These are phyloP conservation scores for Salix dunnii DNA, from an alignment of 345 rosid genomes.

Conservation along the genomic window DNA sequence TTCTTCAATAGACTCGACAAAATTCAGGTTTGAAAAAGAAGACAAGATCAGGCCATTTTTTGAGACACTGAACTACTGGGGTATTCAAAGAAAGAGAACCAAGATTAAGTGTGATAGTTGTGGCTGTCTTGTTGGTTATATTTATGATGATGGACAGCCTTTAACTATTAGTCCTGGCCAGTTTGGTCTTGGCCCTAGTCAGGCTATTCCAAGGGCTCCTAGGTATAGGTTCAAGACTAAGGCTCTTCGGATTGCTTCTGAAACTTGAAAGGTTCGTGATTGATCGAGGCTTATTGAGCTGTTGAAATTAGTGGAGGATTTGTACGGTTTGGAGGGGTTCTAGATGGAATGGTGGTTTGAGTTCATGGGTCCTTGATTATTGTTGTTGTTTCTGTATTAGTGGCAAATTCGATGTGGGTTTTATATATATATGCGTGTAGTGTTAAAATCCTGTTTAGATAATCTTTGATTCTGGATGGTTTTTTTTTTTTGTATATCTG, in stretches of 20 bases:
- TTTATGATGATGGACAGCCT: constrained; percentile 91
- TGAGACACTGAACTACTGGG: constrained; percentile 86
- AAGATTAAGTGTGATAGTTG: constrained; percentile 67
- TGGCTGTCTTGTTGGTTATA: constrained; percentile 48
- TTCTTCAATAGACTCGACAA: constrained; percentile 60
- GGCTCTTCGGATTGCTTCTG: constrained; percentile 50
- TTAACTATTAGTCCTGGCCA: constrained; percentile 59
- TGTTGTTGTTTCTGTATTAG: too few relatives aligned
- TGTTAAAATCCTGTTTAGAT: too few relatives aligned
- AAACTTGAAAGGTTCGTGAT: constrained; percentile 35
- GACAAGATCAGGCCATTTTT: constrained; percentile 81
- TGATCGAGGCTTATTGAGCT: background rate
- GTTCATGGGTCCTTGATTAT: too few relatives aligned
- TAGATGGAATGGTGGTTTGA: too few relatives aligned
- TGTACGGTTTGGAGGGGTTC: too few relatives aligned
- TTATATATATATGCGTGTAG: too few relatives aligned
- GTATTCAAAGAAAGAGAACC: constrained; percentile 70
- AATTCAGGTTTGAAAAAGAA: constrained; percentile 70
- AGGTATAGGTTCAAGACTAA: constrained; percentile 75
- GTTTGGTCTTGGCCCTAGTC: constrained; percentile 79
- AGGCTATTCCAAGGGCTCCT: constrained; percentile 71
- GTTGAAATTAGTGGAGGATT: background rate
- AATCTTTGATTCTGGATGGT: too few relatives aligned
- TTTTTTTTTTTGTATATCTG: too few relatives aligned
- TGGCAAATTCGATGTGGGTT: too few relatives aligned